Conservation (phyloP, 306 rosid species). For the Fagus crenata region DNA sequence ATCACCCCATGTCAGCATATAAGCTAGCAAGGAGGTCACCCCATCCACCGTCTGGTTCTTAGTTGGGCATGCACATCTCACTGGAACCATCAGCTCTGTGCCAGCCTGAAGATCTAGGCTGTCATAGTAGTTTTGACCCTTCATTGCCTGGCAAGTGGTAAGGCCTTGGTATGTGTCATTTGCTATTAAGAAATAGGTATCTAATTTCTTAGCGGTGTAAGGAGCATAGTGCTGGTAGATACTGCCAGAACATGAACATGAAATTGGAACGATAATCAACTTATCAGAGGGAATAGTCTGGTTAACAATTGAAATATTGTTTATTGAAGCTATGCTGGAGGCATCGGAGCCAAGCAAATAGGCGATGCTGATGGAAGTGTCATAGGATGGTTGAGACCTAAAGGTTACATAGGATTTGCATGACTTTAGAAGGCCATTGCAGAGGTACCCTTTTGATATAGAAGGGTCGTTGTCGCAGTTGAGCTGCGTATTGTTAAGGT, state of each 20-base stretch:
- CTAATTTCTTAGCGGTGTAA: conserved; percentile 22
- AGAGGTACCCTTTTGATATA: conserved; percentile 48
- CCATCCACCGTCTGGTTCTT: conserved; percentile 38
- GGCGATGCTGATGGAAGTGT: conserved; percentile 39
- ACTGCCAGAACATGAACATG: conserved; percentile 51
- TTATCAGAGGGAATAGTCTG: conserved; percentile 35
- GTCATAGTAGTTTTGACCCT: conserved; percentile 50
- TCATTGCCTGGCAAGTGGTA: conserved; percentile 53
- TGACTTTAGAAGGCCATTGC: conserved; percentile 37
- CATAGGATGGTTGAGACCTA: conserved; percentile 37
- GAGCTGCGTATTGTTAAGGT: conserved; percentile 34
- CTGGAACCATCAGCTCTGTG: conserved; percentile 37
- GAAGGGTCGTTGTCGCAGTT: conserved; percentile 37
- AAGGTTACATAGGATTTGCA: conserved; percentile 47
- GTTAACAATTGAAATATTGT: conserved; percentile 27
- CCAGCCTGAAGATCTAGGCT: conserved; percentile 27
- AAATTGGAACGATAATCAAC: conserved; percentile 44
- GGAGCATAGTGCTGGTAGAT: conserved; percentile 47
- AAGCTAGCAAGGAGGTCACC: conserved; percentile 38
- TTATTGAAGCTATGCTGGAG: conserved; percentile 46
- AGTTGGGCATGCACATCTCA: conserved; percentile 54
- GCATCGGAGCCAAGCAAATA: conserved; percentile 52
- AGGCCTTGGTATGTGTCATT: conserved; percentile 45
- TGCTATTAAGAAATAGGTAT: conserved; percentile 34
- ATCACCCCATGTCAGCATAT: conserved; percentile 34